Percentiles rank a stretch among this genome's conserved stretches.
These are phyloP conservation scores for Spergularia bocconei DNA, from an alignment of 148 eudicot species.

Conservation along the genomic window DNA sequence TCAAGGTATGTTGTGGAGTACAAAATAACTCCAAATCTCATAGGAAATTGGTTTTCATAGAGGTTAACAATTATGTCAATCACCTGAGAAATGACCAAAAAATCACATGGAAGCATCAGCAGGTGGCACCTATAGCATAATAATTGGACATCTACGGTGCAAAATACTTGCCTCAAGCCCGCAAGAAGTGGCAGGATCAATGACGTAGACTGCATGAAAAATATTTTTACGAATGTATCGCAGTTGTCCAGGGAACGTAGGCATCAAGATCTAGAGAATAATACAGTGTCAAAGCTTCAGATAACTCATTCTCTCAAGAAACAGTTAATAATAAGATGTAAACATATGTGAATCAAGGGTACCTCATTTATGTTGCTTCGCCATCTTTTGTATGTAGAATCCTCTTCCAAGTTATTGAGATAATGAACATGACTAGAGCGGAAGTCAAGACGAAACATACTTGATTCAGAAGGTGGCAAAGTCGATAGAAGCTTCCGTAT, in stretches of 20 bases:
- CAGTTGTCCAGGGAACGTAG: slow-evolving; percentile 93
- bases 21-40: slow-evolving; percentile 83
- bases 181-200: slow-evolving; percentile 85
- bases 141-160: slow-evolving; percentile 5
- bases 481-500: slow-evolving; percentile 74
- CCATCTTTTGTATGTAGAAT: slow-evolving; percentile 89
- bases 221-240: slow-evolving; percentile 94
- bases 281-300: slow-evolving; percentile 13
- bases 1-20: slow-evolving; percentile 61
- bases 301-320: slow-evolving; percentile 2
- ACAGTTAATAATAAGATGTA: slow-evolving; percentile 5
- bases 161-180: slow-evolving; percentile 86
- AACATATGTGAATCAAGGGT: slow-evolving; percentile 7
- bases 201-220: slow-evolving; percentile 76
- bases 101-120: slow-evolving; percentile 19
- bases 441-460: slow-evolving; percentile 81
- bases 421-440: slow-evolving; percentile 91
- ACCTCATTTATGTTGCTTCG: slow-evolving; percentile 97
- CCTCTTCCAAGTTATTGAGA: slow-evolving; percentile 90
- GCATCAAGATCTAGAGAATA: slow-evolving; percentile 81
- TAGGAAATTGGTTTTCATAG: slow-evolving; percentile 88
- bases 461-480: slow-evolving; percentile 64
- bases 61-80: slow-evolving; percentile 60
- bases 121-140: not conserved
- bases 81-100: slow-evolving; percentile 41